Evolutionary conservation across 2,329 filamentous ascomycete species (phyloP).

Genomic region (Fusarium sp.): DNA sequence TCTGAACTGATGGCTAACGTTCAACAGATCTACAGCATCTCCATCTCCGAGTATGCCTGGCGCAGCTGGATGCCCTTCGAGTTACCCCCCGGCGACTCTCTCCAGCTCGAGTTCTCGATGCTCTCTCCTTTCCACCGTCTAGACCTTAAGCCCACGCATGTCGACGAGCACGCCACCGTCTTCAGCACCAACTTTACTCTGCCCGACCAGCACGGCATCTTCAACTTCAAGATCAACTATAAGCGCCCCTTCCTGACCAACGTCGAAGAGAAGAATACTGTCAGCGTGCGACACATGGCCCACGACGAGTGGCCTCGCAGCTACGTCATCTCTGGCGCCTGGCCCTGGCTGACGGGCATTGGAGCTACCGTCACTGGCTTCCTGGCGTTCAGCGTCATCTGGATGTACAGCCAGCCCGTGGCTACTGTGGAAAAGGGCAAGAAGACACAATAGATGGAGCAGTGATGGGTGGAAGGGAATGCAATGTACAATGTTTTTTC

Average conservation of each 20-base stretch:
- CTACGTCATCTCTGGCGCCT: conserved; percentile 88
- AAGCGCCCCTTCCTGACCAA: conserved; percentile 91
- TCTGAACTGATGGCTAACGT: conserved; percentile 37
- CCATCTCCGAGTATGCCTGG: conserved; percentile 84
- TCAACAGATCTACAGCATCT: conserved; percentile 82
- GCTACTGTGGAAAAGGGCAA: conserved; percentile 49
- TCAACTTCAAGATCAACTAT: conserved; percentile 98
- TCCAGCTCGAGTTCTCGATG: conserved; percentile 99
- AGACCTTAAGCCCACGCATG: conserved; percentile 68
- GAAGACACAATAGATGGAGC: conserved; percentile 57
- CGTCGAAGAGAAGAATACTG: conserved; percentile 92
- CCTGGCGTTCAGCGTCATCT: conserved; percentile 84
- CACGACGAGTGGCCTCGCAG: conserved; percentile 97
- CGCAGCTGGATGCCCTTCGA: conserved; percentile 80
- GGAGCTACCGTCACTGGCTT: conserved; percentile 86
- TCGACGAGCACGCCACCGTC: conserved; percentile 74
- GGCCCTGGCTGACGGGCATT: conserved; percentile 94
- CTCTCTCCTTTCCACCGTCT: conserved; percentile 96
- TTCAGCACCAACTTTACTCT: conserved; percentile 82
- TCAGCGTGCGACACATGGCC: conserved; percentile 95
- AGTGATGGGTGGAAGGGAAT: conserved; percentile 29
- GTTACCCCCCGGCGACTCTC: conserved; percentile 73
- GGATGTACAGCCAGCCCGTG: conserved; percentile 77
- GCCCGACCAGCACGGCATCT: conserved; percentile 98
- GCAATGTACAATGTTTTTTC: conserved; percentile 30